These are phyloP conservation scores for Monascus ruber DNA, from an alignment of 2,329 filamentous ascomycete species.

Conservation along the genomic window DNA sequence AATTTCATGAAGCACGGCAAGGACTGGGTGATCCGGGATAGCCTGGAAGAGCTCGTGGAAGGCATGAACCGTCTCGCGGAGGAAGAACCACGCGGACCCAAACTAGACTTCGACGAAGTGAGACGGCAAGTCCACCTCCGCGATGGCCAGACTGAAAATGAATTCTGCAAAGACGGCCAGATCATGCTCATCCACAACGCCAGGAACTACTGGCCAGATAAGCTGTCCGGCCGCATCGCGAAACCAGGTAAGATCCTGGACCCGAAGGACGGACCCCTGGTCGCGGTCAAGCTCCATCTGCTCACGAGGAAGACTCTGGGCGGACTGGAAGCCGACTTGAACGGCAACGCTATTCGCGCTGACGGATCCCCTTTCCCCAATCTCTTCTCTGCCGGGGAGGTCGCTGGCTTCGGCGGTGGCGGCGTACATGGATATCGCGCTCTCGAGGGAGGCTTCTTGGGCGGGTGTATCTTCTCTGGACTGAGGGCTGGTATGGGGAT, in stretches of 20 bases:
- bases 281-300: constrained; percentile 50
- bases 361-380: too few species aligned
- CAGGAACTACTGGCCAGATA: constrained; percentile 46
- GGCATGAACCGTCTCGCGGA: constrained; percentile 48
- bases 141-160: constrained; percentile 46
- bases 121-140: constrained; percentile 41
- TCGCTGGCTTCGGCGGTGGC: too few species aligned
- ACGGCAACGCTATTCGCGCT: constrained; percentile 13
- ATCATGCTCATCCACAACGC: constrained; percentile 51
- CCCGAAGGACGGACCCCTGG: constrained; percentile 43
- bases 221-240: constrained; percentile 37
- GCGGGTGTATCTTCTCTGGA: too few species aligned
- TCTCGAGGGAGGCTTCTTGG: too few species aligned
- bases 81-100: constrained; percentile 32
- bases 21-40: constrained; percentile 49
- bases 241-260: constrained; percentile 45
- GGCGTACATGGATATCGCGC: too few species aligned
- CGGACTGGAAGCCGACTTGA: constrained; percentile 50
- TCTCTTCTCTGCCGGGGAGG: too few species aligned
- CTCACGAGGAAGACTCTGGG: constrained; percentile 52
- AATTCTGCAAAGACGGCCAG: constrained; percentile 50
- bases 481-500: too few species aligned
- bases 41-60: constrained; percentile 42
- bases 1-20: constrained; percentile 48
- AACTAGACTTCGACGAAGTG: constrained; percentile 36